Base-by-base conservation (phyloP, 2,329 filamentous ascomycete genomes). In the Xylariales sp. region DNA sequence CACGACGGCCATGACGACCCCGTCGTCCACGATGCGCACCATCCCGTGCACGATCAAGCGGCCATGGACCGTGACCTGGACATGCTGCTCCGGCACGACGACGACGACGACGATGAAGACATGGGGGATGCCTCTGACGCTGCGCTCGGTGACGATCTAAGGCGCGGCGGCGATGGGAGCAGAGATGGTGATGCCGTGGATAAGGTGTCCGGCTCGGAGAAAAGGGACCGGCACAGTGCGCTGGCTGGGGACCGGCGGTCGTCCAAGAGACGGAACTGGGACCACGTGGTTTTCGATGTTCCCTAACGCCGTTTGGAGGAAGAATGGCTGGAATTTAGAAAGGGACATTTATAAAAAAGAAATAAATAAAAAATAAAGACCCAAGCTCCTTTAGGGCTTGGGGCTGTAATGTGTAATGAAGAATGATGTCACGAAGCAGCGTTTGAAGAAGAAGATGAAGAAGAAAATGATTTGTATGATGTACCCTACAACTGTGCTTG, bases 61-160 rank as follows among this genome's bases (percentile, higher is more conserved):
- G 46, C 46, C 4, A 42, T 51, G 11, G 56, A 57, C 35, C 47
- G 52, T 20, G 54, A 56, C 40, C 38, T 59, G 17, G 55, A 52
- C 34, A 57, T 59, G 55, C 41, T 59, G 3, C 50, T 59, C 20
- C 49, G 53, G 34, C 51, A 55, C 29, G 43, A 43, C 33, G 45
- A 48, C 30, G 41, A 38, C 14, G 51, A 49, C 8, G 50, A 53
- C 47, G 53, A 54, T 3, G 44, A 53, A 18, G 48, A 50, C 30
- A 41, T 42, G 12, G 13, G 16, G 14, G 13, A 37, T 4, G 40
- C 39, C 29, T 36, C 30, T 6, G 36, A 40, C 5, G 25, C n/a
- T n/a, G n/a, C n/a, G n/a, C n/a, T n/a, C n/a, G n/a, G n/a, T n/a
- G n/a, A n/a, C n/a, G n/a, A n/a, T n/a, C n/a, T n/a, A n/a, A n/a